Evolutionary conservation across 2,329 filamentous ascomycete species (phyloP).

Genomic region (Stagonosporopsis tanaceti): DNA sequence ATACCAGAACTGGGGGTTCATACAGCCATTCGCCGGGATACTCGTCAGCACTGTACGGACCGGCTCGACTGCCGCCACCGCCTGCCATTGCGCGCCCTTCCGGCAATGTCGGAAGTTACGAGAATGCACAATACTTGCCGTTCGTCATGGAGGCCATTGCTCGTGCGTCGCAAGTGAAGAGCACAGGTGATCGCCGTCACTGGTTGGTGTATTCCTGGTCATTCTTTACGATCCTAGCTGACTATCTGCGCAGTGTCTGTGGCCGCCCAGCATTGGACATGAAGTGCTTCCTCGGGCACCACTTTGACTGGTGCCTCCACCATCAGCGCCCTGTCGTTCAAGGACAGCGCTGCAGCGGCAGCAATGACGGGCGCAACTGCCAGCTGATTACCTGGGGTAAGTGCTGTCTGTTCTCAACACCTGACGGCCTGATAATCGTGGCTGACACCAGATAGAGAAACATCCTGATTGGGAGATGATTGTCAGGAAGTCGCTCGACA

Average conservation of each 20-base stretch:
- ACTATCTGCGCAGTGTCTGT: constrained; percentile 1
- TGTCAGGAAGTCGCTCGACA: constrained; percentile 5
- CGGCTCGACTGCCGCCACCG: not conserved
- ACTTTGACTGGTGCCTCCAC: constrained; percentile 9
- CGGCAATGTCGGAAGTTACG: not conserved
- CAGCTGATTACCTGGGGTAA: constrained; percentile 8
- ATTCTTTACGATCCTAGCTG: not conserved
- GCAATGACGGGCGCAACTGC: not conserved
- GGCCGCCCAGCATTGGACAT: constrained; percentile 1
- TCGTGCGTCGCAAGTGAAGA: not conserved
- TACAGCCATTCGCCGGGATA: not conserved
- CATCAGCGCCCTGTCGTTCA: constrained; percentile 7
- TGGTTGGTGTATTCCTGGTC: not conserved
- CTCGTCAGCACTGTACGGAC: not conserved
- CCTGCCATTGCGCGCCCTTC: not conserved
- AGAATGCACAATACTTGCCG: constrained; percentile 2
- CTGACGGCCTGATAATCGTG: not conserved
- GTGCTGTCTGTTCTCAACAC: not conserved
- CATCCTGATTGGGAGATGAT: constrained; percentile 7
- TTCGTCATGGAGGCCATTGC: constrained; percentile 4
- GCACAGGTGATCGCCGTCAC: not conserved
- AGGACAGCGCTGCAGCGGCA: not conserved
- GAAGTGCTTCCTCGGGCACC: constrained; percentile 11
- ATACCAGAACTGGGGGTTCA: not conserved
- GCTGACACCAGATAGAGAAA: constrained; percentile 3